Evolutionary conservation across 371 early-diverging fungal species (phyloP), one percentile per base, ranked within the genome.

Genomic region (Haplosporangium sp.): DNA sequence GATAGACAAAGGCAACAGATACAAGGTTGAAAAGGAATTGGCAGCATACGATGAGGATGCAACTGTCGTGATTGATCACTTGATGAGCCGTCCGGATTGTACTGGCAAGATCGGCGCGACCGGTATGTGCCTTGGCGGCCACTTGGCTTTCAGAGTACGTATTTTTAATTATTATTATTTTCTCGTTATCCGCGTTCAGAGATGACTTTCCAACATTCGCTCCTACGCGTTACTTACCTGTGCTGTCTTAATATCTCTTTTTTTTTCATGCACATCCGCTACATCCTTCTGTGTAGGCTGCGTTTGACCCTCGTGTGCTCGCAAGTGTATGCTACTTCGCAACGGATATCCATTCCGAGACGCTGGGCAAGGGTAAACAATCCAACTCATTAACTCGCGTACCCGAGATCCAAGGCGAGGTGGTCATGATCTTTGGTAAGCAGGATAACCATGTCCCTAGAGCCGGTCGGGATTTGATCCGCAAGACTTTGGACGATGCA

Each of bases 121-220:
- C 6, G 83, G 87, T 36, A 87, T 87, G 84, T 87, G 87, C 59
- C 81, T 87, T 9, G 87, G 87, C 4, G 87, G 87, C 53, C 87
- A 87, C 55, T 66, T 87, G 23, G 85, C 86, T 2, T 85, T 84
- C 76, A 80, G 86, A n/a, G 82, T 79, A 80, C 42, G 66, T 55
- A 6, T 12, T 43, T n/a, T 47, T 51, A 45, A 47, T 55, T 21
- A 29, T 46, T 67, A 37, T n/a, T 59, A 20, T 55, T 29, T 60
- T 13, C 11, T 40, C 36, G 55, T 21, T 14, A 1, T 7, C 6
- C 21, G n/a, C n/a, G n/a, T n/a, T n/a, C n/a, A n/a, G n/a, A n/a
- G n/a, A n/a, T n/a, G n/a, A n/a, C n/a, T n/a, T n/a, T n/a, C n/a
- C n/a, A n/a, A n/a, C n/a, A n/a, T n/a, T n/a, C n/a, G n/a, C n/a